Evolutionary conservation across 2,329 filamentous ascomycete species (phyloP), one percentile per base, ranked within the genome.

Genomic region (Sclerotinia trifoliorum): DNA sequence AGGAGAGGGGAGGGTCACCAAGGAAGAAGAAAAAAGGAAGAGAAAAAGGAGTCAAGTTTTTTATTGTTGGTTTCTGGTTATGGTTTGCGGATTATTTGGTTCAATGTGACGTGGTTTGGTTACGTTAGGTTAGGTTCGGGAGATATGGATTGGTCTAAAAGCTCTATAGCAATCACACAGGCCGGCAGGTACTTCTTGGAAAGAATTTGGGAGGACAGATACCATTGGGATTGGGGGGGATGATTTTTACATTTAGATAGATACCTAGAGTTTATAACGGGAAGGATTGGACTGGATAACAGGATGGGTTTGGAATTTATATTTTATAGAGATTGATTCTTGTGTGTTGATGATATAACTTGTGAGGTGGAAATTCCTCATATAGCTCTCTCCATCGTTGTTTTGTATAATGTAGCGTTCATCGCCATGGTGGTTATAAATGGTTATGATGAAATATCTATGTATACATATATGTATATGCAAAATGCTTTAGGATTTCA

Each of bases 131-230:
- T 39, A 39, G 46, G 29, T 39, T 61, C 49, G 46, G 44, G 58
- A 39, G 58, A 29, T 19, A 39, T 51, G 58, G 58, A 51, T 62
- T 39, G 58, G 58, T 39, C 49, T 51, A 49, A 62, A 62, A 49
- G 58, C 46, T 24, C 11, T 35, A 51, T 62, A 62, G 46, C 44
- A 26, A 49, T 6, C 13, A 39, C 10, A 35, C 13, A 35, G 26
- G 44, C 29, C 58, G 46, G 15, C 44, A 35, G 58, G 58, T n/a
- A 62, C 29, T 48, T 61, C 32, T 62, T 24, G 58, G 21, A 62
- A 62, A 51, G 46, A 51, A 24, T 19, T 62, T 62, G 58, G 58
- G 58, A 49, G 44, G 58, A 39, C 21, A 62, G 58, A 62, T 62
- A 62, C 58, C 44, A 49, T 35, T 49, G 46, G 58, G 58, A 62